Conservation (phyloP, 2,329 filamentous ascomycete genomes). For the Fusarium aywerte region DNA sequence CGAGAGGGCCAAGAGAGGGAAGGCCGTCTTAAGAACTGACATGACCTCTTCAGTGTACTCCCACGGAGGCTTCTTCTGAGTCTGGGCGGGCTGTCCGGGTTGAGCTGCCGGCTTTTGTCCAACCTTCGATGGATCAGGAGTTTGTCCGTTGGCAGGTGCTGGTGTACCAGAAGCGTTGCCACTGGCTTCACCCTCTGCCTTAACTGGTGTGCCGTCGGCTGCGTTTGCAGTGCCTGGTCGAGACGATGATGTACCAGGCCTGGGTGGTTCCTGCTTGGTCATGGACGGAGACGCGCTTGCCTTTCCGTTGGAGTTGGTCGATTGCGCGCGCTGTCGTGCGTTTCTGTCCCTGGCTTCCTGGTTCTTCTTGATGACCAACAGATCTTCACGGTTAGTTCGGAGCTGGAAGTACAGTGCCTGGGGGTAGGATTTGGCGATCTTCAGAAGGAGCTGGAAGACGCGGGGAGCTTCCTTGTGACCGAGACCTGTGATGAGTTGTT, state of each 20-base stretch:
- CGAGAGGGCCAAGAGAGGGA: slow-evolving; percentile 91
- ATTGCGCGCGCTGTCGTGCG: slow-evolving; percentile 61
- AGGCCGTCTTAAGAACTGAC: slow-evolving; percentile 94
- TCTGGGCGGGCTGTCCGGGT: slow-evolving; percentile 41
- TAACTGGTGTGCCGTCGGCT: slow-evolving; percentile 55
- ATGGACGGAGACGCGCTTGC: slow-evolving; percentile 60
- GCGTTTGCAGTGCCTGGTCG: slow-evolving; percentile 64
- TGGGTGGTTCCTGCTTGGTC: slow-evolving; percentile 63
- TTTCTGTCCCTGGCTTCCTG: slow-evolving; percentile 79
- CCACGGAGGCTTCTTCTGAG: slow-evolving; percentile 84
- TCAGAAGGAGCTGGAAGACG: slow-evolving; percentile 85
- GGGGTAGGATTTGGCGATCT: slow-evolving; percentile 95
- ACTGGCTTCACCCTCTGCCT: slow-evolving; percentile 58
- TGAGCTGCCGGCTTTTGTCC: slow-evolving; percentile 34
- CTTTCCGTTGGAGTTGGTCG: slow-evolving; percentile 58
- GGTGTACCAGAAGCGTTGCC: slow-evolving; percentile 43
- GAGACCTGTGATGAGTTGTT: slow-evolving; percentile 90
- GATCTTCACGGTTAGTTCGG: slow-evolving; percentile 92
- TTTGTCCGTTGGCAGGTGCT: slow-evolving; percentile 44
- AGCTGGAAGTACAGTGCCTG: slow-evolving; percentile 97
- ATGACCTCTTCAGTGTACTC: slow-evolving; percentile 97
- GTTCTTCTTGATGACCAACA: slow-evolving; percentile 89
- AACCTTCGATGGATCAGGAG: slow-evolving; percentile 41
- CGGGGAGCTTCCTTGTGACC: slow-evolving; percentile 91
- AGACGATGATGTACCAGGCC: slow-evolving; percentile 54